Evolutionary conservation across 257 asterid genomes (phyloP).

Genomic region (Coffea eugenioides): DNA sequence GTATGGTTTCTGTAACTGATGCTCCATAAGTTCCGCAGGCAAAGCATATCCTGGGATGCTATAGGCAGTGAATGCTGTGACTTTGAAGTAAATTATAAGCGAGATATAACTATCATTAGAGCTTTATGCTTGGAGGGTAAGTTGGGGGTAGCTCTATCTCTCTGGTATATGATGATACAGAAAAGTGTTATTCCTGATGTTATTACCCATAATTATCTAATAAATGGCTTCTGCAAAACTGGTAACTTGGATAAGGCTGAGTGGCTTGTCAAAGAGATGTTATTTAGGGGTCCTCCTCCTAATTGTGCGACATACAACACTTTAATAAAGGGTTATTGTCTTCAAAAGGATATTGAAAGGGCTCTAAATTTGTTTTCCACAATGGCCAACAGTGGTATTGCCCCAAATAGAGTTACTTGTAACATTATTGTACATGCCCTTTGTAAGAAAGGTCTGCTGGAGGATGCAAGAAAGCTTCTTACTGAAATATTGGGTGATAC

Average conservation of each 20-base stretch:
- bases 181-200: conserved; percentile 56
- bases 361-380: conserved; percentile 61
- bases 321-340: conserved; percentile 71
- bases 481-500: conserved; percentile 49
- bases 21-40: conserved; percentile 16
- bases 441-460: conserved; percentile 63
- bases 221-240: conserved; percentile 69
- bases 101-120: conserved; percentile 42
- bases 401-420: conserved; percentile 72
- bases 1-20: neutral
- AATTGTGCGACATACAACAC: conserved; percentile 81
- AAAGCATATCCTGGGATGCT: conserved; percentile 34
- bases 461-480: conserved; percentile 52
- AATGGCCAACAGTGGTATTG: conserved; percentile 53
- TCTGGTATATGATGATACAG: conserved; percentile 54
- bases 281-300: conserved; percentile 63
- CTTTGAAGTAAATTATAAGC: conserved; percentile 23
- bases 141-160: conserved; percentile 52
- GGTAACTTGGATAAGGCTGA: conserved; percentile 69
- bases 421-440: conserved; percentile 75
- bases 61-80: conserved; percentile 22
- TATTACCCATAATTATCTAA: conserved; percentile 63
- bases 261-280: conserved; percentile 64
- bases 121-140: conserved; percentile 69
- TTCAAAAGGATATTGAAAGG: conserved; percentile 45